Evolutionary conservation across 2,329 filamentous ascomycete genomes (phyloP), one percentile per base, ranked within the genome.

Genomic region (Xylaria sp.): DNA sequence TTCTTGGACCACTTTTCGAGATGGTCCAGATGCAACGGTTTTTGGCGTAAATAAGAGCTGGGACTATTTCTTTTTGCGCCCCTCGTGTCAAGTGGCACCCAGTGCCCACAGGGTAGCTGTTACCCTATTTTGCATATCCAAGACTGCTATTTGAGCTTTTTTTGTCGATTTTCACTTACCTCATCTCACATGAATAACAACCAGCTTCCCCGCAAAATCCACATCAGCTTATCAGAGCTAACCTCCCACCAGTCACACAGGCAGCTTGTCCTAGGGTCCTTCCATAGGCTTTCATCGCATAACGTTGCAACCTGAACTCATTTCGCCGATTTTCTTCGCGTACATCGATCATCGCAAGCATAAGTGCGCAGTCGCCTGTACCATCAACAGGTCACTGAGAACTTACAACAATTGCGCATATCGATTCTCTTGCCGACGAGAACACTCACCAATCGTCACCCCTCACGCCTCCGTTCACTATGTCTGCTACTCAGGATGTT

Each of bases 401-500:
- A 49, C 33, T 28, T 59, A 51, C 38, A 44, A 26, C 10, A 60
- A 31, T 63, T 54, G 60, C 63, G 42, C 33, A 26, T 13, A 31
- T 31, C 36, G 31, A 53, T 42, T 63, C 44, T 48, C 40, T 68
- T 65, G 46, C 63, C 65, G 71, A 63, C 67, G 66, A 70, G 62
- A 71, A 67, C 53, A 66, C 46, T 20, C 26, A 54, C 60, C 63
- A 56, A 58, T 72, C 60, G 71, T 49, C 38, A 62, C 66, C 72
- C 51, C 26, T 44, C 76, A 80, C 70, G 36, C 9, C 57, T 42
- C 20, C 10, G 23, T 10, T 51, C 69, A 70, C 68, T 73, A 93
- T 92, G 90, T 90, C 90, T 77, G 79, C 84, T 67, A 79, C 85
- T 74, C 90, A 92, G 78, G 88, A 91, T 71, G 77, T 79, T 68